Percentiles rank a stretch among this genome's conserved stretches.
Conservation (phyloP, 495 filamentous ascomycete genomes). For the Aspergillus panamensis region DNA sequence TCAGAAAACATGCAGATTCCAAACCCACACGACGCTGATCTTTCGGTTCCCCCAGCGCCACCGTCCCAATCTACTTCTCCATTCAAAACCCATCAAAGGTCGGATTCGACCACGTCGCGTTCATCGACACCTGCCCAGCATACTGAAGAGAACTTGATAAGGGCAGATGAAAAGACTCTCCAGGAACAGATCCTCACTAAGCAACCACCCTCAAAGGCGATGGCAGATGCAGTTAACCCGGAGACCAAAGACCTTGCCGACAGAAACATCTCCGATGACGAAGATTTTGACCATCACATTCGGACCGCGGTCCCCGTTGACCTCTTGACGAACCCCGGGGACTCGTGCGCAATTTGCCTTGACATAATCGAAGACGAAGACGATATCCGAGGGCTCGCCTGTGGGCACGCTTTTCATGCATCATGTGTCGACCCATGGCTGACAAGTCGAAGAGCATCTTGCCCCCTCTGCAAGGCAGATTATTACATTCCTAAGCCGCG, state of each 20-base stretch:
- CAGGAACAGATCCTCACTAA: conserved; percentile 1
- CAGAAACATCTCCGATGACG: conserved; percentile 44
- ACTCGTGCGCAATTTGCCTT: conserved; percentile 95
- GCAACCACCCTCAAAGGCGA: background rate
- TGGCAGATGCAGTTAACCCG: conserved; percentile 3
- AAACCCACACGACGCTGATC: conserved; percentile 19
- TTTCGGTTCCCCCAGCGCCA: conserved; percentile 12
- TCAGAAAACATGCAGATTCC: conserved; percentile 44
- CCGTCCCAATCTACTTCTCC: conserved; percentile 12
- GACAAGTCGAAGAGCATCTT: conserved; percentile 88
- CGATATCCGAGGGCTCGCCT: conserved; percentile 89
- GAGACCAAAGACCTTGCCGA: background rate
- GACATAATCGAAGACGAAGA: conserved; percentile 92
- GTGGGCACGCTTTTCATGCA: conserved; percentile 96
- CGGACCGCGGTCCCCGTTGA: conserved; percentile 77
- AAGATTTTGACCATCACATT: conserved; percentile 84
- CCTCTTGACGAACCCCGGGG: conserved; percentile 79
- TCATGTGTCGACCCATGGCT: conserved; percentile 96
- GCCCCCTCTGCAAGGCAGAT: conserved; percentile 87
- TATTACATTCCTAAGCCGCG: conserved; percentile 86
- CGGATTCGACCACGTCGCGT: conserved; percentile 18
- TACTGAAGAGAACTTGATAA: conserved; percentile 1
- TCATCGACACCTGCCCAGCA: conserved; percentile 17
- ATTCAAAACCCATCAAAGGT: conserved; percentile 21
- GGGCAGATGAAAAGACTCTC: conserved; percentile 23